Evolutionary conservation across 208 protist genomes (phyloP), one percentile per base, ranked within the genome.

Genomic region (Acanthamoeba rhysodes): DNA sequence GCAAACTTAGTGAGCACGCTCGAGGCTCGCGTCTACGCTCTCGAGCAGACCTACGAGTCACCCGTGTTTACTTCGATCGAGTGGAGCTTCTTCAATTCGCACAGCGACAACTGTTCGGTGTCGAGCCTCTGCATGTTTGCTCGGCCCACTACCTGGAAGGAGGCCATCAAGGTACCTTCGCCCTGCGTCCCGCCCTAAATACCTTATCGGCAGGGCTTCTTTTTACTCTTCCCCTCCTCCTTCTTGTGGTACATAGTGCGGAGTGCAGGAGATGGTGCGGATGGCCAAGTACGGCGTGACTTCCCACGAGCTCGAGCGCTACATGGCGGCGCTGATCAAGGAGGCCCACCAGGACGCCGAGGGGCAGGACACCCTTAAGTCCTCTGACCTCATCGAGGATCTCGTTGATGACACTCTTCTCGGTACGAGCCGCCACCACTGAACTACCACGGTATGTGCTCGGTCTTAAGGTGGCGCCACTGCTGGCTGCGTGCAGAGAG

Each of bases 241-340:
- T 59, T 18, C 20, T 7, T 59, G 12, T 59, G 18, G 55, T 18
- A 24, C 55, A 12, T 55, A 90, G 84, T 90, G 48, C 48, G 57
- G 55, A 27, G 48, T 90, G 48, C 84, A 90, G 34, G 84, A 90
- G 57, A 90, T 68, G 55, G 84, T 68, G 34, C 24, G 57, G 20
- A 90, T 90, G 84, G 84, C 84, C 48, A 59, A 70, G 84, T 90
- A 90, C 55, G 84, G 84, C 9, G 84, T 90, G 14, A 90, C 84
- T 20, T 68, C 48, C 32, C 84, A 90, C 48, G 84, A 90, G 57
- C 22, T 90, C 22, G 84, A 90, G 57, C 84, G 84, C 84, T 70
- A 68, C 22, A 70, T 90, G 57, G 84, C 84, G 68, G 84, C 84
- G 9, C 84, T 90, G 18, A 59, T 90, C 53, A 59, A 68, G 55